Conservation (phyloP, 805 yeast species). For the Kluyveromyces aestuarii region DNA sequence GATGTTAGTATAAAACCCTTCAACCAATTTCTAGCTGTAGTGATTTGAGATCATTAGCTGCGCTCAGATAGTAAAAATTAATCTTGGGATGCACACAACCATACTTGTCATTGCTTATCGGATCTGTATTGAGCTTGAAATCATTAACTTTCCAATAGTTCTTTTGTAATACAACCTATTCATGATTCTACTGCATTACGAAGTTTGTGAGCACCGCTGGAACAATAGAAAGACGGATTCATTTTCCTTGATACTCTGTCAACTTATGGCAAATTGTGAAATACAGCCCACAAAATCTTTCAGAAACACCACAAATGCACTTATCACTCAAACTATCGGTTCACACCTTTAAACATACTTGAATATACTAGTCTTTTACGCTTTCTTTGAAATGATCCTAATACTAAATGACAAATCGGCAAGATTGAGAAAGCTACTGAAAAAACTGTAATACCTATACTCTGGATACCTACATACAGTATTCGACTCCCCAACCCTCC, state of each 20-base stretch:
- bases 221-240: too few species aligned
- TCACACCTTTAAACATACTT: constrained; percentile 1
- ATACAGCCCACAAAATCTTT: background rate
- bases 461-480: background rate
- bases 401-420: background rate
- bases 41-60: background rate
- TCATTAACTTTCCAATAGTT: too few species aligned
- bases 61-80: background rate
- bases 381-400: background rate
- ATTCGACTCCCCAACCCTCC: background rate
- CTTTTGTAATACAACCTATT: too few species aligned
- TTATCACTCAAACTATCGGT: background rate
- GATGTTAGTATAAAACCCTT: background rate
- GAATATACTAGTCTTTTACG: constrained; percentile 2
- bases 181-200: too few species aligned
- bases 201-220: too few species aligned
- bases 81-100: too few species aligned
- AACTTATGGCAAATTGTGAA: background rate
- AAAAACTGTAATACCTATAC: background rate
- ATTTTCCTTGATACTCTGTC: background rate
- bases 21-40: background rate
- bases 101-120: too few species aligned
- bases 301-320: background rate
- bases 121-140: too few species aligned
- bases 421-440: background rate